A percentile compares a stretch with the other conserved stretches of the same genome.
These are phyloP conservation scores for Coemansia sp. DNA, from an alignment of 192 early-diverging fungal species.

Conservation along the genomic window DNA sequence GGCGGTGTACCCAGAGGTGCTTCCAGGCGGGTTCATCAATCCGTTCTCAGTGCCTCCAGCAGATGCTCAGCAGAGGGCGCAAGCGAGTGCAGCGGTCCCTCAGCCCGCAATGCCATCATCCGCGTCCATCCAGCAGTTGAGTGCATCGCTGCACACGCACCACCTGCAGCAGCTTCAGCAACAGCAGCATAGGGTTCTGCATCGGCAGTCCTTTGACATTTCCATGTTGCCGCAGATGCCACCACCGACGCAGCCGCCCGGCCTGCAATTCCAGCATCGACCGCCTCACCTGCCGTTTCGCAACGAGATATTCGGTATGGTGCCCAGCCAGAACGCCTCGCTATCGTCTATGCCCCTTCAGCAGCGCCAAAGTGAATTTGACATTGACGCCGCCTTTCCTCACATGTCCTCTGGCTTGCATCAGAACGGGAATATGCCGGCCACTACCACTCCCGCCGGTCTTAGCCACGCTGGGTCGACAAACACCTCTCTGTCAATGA, in stretches of 20 bases:
- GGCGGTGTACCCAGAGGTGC: background rate
- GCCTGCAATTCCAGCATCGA: constrained; percentile 15
- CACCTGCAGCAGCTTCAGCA: constrained; percentile 16
- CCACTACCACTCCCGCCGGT: background rate
- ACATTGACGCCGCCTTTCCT: constrained; percentile 11
- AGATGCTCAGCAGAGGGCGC: background rate
- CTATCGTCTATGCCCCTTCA: constrained; percentile 3
- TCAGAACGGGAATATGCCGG: background rate
- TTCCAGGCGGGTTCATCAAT: constrained; percentile 8
- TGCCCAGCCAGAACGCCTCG: background rate
- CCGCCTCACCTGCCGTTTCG: background rate
- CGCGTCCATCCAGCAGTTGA: constrained; percentile 22
- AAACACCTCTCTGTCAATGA: background rate
- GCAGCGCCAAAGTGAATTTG: constrained; percentile 8
- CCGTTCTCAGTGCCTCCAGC: constrained; percentile 4
- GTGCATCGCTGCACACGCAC: constrained; percentile 12
- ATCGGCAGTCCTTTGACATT: constrained; percentile 41
- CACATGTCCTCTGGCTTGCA: constrained; percentile 4
- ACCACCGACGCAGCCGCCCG: constrained; percentile 11
- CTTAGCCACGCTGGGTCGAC: background rate
- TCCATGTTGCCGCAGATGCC: constrained; percentile 17
- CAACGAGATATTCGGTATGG: background rate
- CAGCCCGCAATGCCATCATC: constrained; percentile 12
- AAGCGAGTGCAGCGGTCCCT: background rate
- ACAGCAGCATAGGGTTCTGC: constrained; percentile 13